A percentile compares a stretch with the other conserved stretches of the same genome.
Evolutionary conservation across 2,329 filamentous ascomycete genomes (phyloP).

Genomic region (Ophiocordyceps camponoti-rufipedis): DNA sequence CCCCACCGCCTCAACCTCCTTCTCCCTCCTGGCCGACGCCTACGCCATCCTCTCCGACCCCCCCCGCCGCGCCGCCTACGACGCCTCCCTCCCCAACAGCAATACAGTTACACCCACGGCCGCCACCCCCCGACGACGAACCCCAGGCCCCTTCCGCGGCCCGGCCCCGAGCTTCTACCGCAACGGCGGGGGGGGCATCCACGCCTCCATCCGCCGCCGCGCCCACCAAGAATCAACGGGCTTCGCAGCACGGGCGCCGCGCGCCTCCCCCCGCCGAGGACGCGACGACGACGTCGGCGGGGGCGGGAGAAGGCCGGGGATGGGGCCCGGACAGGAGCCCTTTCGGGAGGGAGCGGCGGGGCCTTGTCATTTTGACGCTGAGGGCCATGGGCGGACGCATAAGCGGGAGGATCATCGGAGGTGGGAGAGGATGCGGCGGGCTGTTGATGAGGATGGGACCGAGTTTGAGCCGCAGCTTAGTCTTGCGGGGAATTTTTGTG

Average conservation of each 20-base stretch:
- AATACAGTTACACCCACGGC: too few relatives aligned
- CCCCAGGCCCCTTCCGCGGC: conserved; percentile 46
- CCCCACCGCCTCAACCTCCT: conserved; percentile 52
- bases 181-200: conserved; percentile 57
- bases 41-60: conserved; percentile 60
- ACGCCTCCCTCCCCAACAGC: conserved; percentile 26
- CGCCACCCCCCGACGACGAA: neutral
- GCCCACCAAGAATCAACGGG: conserved; percentile 27
- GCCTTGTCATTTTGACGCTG: conserved; percentile 52
- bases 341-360: conserved; percentile 15
- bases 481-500: conserved; percentile 27
- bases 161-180: conserved; percentile 83
- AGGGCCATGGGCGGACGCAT: conserved; percentile 57
- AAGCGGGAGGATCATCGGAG: conserved; percentile 35
- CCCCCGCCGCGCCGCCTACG: conserved; percentile 62
- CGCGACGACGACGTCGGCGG: neutral
- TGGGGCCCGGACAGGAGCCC: conserved; percentile 38
- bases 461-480: conserved; percentile 23
- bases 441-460: conserved; percentile 17
- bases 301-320: conserved; percentile 24
- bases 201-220: conserved; percentile 37
- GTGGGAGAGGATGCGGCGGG: conserved; percentile 16
- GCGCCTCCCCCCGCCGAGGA: neutral
- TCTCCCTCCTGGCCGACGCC: conserved; percentile 69
- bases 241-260: neutral